Evolutionary conservation across 1,139 yeast genomes (phyloP).

Genomic region (Suzukiozyma palmioleophila): DNA sequence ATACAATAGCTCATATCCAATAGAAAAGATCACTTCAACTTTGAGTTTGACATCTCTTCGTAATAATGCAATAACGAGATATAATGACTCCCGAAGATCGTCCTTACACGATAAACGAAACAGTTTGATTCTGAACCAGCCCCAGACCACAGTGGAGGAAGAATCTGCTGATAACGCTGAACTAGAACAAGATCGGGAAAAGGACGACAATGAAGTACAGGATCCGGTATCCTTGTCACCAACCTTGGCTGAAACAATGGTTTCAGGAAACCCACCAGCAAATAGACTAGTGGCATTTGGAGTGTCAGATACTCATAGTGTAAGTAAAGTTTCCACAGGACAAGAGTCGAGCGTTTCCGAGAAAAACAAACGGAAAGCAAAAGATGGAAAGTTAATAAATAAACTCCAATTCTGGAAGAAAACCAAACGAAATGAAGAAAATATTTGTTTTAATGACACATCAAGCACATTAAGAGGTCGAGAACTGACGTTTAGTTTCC

Average conservation of each 20-base stretch:
- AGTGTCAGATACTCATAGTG: neutral
- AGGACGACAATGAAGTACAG: neutral
- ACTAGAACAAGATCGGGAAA: neutral
- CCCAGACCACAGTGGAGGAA: neutral
- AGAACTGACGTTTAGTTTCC: conserved; percentile 4
- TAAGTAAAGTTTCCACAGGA: conserved; percentile 6
- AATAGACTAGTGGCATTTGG: neutral
- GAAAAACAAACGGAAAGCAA: conserved; percentile 14
- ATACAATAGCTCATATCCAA: conserved; percentile 28
- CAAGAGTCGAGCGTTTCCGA: conserved; percentile 9
- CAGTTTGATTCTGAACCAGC: conserved; percentile 3
- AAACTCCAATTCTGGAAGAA: conserved; percentile 44
- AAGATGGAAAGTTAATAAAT: conserved; percentile 25
- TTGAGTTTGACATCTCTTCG: conserved; percentile 32
- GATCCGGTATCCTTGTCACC: neutral
- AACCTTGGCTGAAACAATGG: conserved; percentile 2
- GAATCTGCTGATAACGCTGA: neutral
- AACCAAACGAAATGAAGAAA: conserved; percentile 12
- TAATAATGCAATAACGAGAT: conserved; percentile 7
- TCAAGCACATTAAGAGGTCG: conserved; percentile 4
- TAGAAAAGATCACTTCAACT: conserved; percentile 38
- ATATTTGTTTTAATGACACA: conserved; percentile 6
- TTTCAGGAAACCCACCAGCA: neutral
- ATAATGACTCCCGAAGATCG: conserved; percentile 3
- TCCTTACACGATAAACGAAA: conserved; percentile 2